These are phyloP conservation scores for Calophaca sinica DNA, from an alignment of 306 rosid species.

Conservation along the genomic window DNA sequence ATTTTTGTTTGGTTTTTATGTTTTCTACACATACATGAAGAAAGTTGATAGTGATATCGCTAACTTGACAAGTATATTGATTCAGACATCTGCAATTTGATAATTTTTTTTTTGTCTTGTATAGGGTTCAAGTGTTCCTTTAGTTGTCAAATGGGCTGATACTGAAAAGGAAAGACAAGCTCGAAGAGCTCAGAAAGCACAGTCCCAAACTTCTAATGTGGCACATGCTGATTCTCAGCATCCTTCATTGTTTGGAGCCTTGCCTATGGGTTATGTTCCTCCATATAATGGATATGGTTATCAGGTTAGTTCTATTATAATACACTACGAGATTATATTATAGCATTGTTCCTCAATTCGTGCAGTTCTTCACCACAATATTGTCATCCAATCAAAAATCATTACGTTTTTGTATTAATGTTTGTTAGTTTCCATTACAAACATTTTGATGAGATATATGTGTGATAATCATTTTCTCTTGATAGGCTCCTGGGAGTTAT, in stretches of 20 bases:
- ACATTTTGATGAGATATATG: constrained; percentile 23
- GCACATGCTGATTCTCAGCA: constrained; percentile 78
- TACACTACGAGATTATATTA: neutral
- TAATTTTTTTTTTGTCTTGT: constrained; percentile 40
- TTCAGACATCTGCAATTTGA: constrained; percentile 42
- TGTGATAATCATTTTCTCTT: constrained; percentile 44
- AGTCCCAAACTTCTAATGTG: constrained; percentile 75
- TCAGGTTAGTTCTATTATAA: constrained; percentile 65
- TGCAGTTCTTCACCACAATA: constrained; percentile 28
- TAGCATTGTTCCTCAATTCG: neutral
- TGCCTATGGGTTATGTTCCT: constrained; percentile 91
- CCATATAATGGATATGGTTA: constrained; percentile 94
- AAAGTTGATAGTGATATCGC: constrained; percentile 30
- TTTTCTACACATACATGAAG: neutral
- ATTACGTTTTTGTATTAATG: constrained; percentile 10
- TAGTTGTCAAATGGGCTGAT: constrained; percentile 99
- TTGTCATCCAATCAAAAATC: constrained; percentile 29
- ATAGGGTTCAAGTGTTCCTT: constrained; percentile 96
- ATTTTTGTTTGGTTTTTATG: constrained; percentile 40
- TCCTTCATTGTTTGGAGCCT: constrained; percentile 88
- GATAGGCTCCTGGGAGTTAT: constrained; percentile 84
- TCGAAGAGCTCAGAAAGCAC: constrained; percentile 96
- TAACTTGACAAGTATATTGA: constrained; percentile 19
- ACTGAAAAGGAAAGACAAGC: constrained; percentile 99
- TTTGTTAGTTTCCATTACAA: constrained; percentile 19